Percentiles rank a stretch among this genome's conserved stretches.
phyloP scores from a whole-genome alignment of 2,329 filamentous ascomycete species.

The Emmonsia crescens region DNA sequence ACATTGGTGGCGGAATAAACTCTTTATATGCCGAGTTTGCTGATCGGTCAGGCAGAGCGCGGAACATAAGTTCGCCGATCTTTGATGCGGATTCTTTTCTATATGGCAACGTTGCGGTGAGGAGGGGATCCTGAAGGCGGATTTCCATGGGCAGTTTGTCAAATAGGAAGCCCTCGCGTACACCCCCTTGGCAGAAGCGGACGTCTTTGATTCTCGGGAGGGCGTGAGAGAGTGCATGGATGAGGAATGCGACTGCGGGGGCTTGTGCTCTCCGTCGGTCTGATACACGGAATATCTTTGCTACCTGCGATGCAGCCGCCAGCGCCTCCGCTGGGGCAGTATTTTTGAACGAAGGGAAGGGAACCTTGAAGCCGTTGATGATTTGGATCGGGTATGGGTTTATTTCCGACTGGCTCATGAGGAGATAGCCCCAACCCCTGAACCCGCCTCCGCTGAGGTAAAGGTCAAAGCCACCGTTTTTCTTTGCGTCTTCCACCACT shows the following conservation, averaged over 20 bases:
- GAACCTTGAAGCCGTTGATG: conserved; percentile 65
- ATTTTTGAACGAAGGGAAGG: conserved; percentile 45
- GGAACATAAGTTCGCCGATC: conserved; percentile 40
- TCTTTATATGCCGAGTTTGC: conserved; percentile 14
- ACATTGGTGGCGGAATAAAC: conserved; percentile 27
- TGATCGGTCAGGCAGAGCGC: conserved; percentile 33
- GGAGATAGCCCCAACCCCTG: conserved; percentile 77
- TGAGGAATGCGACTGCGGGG: conserved; percentile 68
- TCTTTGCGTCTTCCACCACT: conserved; percentile 35
- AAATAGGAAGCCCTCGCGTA: conserved; percentile 73
- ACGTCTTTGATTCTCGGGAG: conserved; percentile 62
- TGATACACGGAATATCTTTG: conserved; percentile 59
- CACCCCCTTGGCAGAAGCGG: conserved; percentile 78
- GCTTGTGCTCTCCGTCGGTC: conserved; percentile 70
- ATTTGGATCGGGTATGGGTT: conserved; percentile 73
- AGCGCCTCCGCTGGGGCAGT: conserved; percentile 37
- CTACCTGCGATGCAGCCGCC: conserved; percentile 23
- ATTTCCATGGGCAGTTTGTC: conserved; percentile 51
- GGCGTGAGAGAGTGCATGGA: conserved; percentile 60
- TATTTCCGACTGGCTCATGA: conserved; percentile 66
- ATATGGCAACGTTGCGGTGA: conserved; percentile 47
- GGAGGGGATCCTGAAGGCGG: conserved; percentile 56
- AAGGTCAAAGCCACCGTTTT: conserved; percentile 50
- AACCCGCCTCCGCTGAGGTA: conserved; percentile 88
- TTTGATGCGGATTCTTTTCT: conserved; percentile 38